phyloP scores from a whole-genome alignment of 495 filamentous ascomycete species.

The Aspergillus coremiiformis region DNA sequence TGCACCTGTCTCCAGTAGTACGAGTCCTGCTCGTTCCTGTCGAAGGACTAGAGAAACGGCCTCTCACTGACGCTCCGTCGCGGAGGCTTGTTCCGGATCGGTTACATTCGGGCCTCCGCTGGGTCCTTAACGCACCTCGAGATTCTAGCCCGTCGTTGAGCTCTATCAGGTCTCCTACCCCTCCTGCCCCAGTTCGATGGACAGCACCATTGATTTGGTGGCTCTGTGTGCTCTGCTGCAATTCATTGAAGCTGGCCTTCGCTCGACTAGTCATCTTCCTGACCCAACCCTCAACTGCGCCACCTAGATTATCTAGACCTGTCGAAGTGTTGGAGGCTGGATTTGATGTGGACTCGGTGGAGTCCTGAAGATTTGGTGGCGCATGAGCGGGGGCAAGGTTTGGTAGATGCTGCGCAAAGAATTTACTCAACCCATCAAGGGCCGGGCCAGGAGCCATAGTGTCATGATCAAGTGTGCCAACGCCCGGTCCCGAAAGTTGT shows the following conservation, averaged over 20 bases:
- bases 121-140: slow-evolving; percentile 16
- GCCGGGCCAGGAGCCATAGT: slow-evolving; percentile 71
- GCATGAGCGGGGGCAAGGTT: slow-evolving; percentile 47
- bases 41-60: slow-evolving; percentile 22
- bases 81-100: slow-evolving; percentile 15
- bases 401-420: slow-evolving; percentile 70
- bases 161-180: slow-evolving; percentile 74
- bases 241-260: slow-evolving; percentile 33
- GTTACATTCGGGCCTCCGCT: slow-evolving; percentile 17
- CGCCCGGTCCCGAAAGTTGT: slow-evolving; percentile 66
- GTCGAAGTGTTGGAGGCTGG: slow-evolving; percentile 40
- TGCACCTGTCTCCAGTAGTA: slow-evolving; percentile 21
- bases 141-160: slow-evolving; percentile 54
- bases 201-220: slow-evolving; percentile 28
- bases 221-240: slow-evolving; percentile 28
- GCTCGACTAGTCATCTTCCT: slow-evolving; percentile 60
- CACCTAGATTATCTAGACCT: slow-evolving; percentile 73
- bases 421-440: slow-evolving; percentile 69
- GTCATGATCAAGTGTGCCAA: slow-evolving; percentile 66
- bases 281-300: slow-evolving; percentile 83
- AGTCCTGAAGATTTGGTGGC: slow-evolving; percentile 24
- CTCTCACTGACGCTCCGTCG: slow-evolving; percentile 12
- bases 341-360: slow-evolving; percentile 39
- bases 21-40: slow-evolving; percentile 40
- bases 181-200: slow-evolving; percentile 30